These are phyloP conservation scores for Dalbergia cochinchinensis DNA, from an alignment of 306 rosid genomes.

Conservation along the genomic window DNA sequence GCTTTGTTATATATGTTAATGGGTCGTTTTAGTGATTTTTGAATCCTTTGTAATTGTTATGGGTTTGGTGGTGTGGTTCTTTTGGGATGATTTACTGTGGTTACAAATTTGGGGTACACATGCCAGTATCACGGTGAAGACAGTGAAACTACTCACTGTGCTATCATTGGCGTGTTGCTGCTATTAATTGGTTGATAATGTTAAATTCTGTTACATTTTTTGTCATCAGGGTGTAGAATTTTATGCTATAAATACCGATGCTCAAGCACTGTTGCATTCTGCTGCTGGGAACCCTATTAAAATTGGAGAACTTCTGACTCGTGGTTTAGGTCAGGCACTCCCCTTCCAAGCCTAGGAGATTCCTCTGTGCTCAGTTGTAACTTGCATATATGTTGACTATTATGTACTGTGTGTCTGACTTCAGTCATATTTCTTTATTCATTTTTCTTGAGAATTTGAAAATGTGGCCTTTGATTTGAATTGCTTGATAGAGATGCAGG, in stretches of 20 bases:
- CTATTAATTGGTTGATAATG: constrained; percentile 43
- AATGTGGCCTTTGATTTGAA: constrained; percentile 46
- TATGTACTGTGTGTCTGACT: neutral
- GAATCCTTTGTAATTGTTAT: neutral
- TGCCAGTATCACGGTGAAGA: neutral
- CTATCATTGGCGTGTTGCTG: constrained; percentile 40
- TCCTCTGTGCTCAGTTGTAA: constrained; percentile 25
- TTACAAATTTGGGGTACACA: constrained; percentile 7
- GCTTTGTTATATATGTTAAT: no score
- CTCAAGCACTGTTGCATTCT: constrained; percentile 91
- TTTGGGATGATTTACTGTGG: neutral
- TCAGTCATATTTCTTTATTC: neutral
- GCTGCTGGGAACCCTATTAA: constrained; percentile 87
- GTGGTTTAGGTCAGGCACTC: constrained; percentile 90
- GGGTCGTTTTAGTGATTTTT: neutral
- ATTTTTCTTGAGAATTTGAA: constrained; percentile 16
- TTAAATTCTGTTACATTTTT: constrained; percentile 49
- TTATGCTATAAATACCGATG: constrained; percentile 97
- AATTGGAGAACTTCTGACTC: constrained; percentile 97
- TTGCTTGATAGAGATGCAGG: constrained; percentile 73
- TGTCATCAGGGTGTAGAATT: constrained; percentile 86
- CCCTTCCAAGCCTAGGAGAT: constrained; percentile 11
- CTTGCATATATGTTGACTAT: constrained; percentile 9
- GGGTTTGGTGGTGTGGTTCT: neutral
- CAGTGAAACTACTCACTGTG: neutral